Base-by-base conservation (phyloP, 768 basidiomycete species). In the Lactarius tabidus region DNA sequence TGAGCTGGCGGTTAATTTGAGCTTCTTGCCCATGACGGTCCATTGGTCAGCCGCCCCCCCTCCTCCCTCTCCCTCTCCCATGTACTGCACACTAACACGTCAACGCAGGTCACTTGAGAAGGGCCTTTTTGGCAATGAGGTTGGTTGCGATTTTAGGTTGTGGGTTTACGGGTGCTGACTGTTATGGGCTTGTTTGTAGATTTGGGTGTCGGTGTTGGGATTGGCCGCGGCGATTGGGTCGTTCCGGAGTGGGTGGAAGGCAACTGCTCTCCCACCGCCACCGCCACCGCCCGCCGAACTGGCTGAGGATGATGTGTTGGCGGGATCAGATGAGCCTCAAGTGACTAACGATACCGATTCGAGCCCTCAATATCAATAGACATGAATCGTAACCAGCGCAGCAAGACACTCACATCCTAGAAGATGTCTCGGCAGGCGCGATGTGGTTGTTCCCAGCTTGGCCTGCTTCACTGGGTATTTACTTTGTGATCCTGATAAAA, bases 21-120 rank as follows among this genome's bases (percentile, higher is more conserved):
- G 85, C 29, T 90, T 92, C 72, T 76, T 93, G n/a, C 94, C 93
- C 4, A 74, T 91, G 57, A 90, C 93, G 2, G 74, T 93, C 62
- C 94, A 96, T 73, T 94, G 92, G 93, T 91, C 68, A 60, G 83
- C 18, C 56, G 29, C 66, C 31, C 17, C 9, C 41, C 31, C 31
- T 17, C 9, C 41, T 29, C 9, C 18, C 43, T 12, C 10, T n/a
- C 20, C 56, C 10, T 33, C 33, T 7, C 5, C 1, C 17, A 8
- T 8, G 4, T 23, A 7, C 7, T 8, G 33, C 26, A 9, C 29
- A 35, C 53, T 63, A 12, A 10, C n/a, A 23, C 36, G 41, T 10
- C 31, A 12, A n/a, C 18, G 1, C 15, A 69, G 65, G 65, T 70
- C 68, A 6, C 63, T 70, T 10, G 60, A 64, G 57, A 67, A 61